Evolutionary conservation across 345 rosid species (phyloP), one percentile per base, ranked within the genome.

Genomic region (Passiflora organensis): DNA sequence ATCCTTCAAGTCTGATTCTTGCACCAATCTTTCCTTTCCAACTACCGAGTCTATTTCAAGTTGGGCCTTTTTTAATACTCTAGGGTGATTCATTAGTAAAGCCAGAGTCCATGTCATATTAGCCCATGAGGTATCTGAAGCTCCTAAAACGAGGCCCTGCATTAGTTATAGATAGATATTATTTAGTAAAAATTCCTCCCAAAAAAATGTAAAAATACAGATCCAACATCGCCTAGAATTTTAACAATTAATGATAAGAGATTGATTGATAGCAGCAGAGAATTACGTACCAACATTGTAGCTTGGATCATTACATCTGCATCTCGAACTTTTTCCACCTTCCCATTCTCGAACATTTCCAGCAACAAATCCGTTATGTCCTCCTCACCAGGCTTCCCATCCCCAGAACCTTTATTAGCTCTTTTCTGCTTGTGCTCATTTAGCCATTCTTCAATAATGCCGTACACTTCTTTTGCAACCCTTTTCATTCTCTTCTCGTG

Each of bases 281-380:
- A 28, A 28, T 28, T 28, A 28, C 43, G 13, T 73, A 76, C 79
- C 79, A 71, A 48, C 46, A 59, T 64, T 0, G 56, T 74, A 8
- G 79, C 74, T 41, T 71, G 74, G 51, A 14, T 71, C 50, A 62
- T 22, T 8, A 70, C 48, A 52, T 67, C 74, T 5, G 62, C 50
- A 58, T 70, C 76, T 22, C 11, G 47, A 24, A 18, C 58, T 0
- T 44, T 32, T 8, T 38, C 9, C 4, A 12, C 25, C 39, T 39
- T 23, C 0, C 13, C 37, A 9, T 39, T 63, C 1, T 34, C 46
- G 1, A 68, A 53, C 48, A 32, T 15, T 16, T 72, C 48, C 0
- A 75, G 52, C 74, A 79, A 50, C 24, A 79, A 52, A 58, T 56
- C 71, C 78, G 75, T 72, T 69, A 76, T 76, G 32, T 73, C 77